These are phyloP conservation scores for Psilocybe cyanescens DNA, from an alignment of 768 basidiomycete genomes.

Conservation along the genomic window DNA sequence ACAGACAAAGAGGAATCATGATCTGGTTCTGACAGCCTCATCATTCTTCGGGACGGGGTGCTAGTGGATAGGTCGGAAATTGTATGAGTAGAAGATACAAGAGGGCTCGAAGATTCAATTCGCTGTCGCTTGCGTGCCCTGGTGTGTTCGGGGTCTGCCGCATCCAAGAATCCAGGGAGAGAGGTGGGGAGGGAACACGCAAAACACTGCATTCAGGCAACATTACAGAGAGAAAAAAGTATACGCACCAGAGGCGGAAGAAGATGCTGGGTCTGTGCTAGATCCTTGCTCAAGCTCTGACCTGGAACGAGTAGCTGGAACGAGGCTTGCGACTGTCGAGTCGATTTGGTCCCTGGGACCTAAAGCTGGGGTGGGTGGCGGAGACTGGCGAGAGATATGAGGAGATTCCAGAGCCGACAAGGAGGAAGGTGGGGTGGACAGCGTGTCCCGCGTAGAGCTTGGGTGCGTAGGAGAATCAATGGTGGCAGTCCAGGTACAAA, in stretches of 20 bases:
- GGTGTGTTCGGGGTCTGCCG: conserved; percentile 52
- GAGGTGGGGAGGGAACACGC: conserved; percentile 7
- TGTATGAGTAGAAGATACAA: conserved; percentile 31
- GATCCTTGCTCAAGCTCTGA: conserved; percentile 61
- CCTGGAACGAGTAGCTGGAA: conserved; percentile 69
- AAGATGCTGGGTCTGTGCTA: conserved; percentile 33
- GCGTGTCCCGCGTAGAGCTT: conserved; percentile 59
- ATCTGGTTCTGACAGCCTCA: conserved; percentile 59
- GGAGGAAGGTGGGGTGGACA: conserved; percentile 43
- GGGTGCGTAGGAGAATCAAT: conserved; percentile 72
- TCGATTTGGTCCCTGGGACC: conserved; percentile 25
- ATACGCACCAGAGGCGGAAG: conserved; percentile 38
- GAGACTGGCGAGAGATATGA: conserved; percentile 25
- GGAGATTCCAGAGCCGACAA: conserved; percentile 52
- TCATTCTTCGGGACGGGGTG: conserved; percentile 39
- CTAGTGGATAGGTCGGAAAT: conserved; percentile 36
- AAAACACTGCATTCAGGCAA: conserved; percentile 15
- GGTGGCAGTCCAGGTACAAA: conserved; percentile 36
- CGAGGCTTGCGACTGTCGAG: conserved; percentile 44
- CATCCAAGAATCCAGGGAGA: conserved; percentile 18
- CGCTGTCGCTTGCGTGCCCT: conserved; percentile 77
- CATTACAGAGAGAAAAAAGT: not conserved
- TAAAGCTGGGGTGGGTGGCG: conserved; percentile 26
- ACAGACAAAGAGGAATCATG: conserved; percentile 46
- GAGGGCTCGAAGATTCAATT: conserved; percentile 44